phyloP scores from a whole-genome alignment of 805 yeast species.

The Wickerhamiella azyma region DNA sequence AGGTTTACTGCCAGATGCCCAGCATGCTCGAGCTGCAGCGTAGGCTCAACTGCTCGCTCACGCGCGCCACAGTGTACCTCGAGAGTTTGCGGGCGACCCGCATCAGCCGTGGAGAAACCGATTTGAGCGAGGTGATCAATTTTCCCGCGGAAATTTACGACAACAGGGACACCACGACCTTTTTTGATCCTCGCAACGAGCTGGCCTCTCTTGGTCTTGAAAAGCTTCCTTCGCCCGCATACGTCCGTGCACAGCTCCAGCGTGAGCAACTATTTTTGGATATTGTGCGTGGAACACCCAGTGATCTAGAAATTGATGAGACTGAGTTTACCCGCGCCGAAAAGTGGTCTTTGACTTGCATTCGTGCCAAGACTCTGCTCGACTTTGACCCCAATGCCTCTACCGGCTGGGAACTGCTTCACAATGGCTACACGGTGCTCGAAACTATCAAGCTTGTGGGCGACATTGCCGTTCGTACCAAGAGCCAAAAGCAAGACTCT shows the following conservation, averaged over 20 bases:
- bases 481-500: background rate
- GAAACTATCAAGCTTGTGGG: conserved; percentile 18
- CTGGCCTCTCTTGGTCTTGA: conserved; percentile 6
- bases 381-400: background rate
- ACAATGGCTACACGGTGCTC: conserved; percentile 18
- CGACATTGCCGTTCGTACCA: conserved; percentile 1
- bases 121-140: conserved; percentile 10
- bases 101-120: conserved; percentile 11
- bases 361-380: background rate
- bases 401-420: conserved; percentile 20
- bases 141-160: conserved; percentile 26
- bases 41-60: conserved; percentile 38
- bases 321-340: conserved; percentile 27
- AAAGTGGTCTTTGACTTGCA: conserved; percentile 23
- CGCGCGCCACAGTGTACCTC: conserved; percentile 23
- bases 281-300: background rate
- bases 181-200: conserved; percentile 22
- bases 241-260: conserved; percentile 8
- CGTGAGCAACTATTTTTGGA: conserved; percentile 12
- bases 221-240: conserved; percentile 10
- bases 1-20: conserved; percentile 50
- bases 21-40: conserved; percentile 51
- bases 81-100: conserved; percentile 21
- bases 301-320: background rate
- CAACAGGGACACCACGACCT: conserved; percentile 44